phyloP scores from a whole-genome alignment of 306 rosid species.

The Begonia peltatifolia region DNA sequence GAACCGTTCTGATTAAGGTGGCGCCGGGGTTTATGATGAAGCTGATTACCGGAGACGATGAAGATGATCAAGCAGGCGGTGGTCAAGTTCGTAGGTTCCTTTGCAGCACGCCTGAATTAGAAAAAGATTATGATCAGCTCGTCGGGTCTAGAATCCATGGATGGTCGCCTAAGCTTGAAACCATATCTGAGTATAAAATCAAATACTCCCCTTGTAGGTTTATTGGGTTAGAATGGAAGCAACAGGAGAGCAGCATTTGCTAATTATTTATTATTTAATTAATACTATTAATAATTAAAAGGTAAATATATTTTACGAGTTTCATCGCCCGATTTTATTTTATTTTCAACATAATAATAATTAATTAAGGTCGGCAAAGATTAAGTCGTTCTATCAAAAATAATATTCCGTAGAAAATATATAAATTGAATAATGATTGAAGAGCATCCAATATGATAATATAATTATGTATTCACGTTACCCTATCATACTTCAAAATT shows the following conservation, averaged over 20 bases:
- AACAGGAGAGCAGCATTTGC: conserved; percentile 15
- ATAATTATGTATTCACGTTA: too few species aligned
- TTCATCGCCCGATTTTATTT: too few species aligned
- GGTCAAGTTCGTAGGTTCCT: conserved; percentile 6
- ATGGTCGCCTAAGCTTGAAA: conserved; percentile 93
- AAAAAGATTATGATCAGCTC: conserved; percentile 75
- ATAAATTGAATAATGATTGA: too few species aligned
- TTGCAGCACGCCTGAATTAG: conserved; percentile 85
- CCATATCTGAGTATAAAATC: conserved; percentile 60
- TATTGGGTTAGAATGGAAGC: conserved; percentile 49
- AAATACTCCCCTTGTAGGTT: conserved; percentile 68
- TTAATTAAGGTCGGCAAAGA: too few species aligned
- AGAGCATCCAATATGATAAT: too few species aligned
- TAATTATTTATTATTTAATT: too few species aligned
- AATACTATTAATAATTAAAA: too few species aligned
- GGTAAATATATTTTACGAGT: too few species aligned
- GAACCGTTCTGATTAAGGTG: conserved; percentile 55
- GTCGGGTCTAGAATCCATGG: conserved; percentile 47
- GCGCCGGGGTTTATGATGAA: conserved; percentile 54
- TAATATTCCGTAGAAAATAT: too few species aligned
- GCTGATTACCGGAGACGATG: conserved; percentile 17
- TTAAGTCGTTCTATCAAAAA: too few species aligned
- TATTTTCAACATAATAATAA: too few species aligned
- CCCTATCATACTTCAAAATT: too few species aligned
- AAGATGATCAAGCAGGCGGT: neutral